Evolutionary conservation across 345 rosid species (phyloP).

Genomic region (Salix caprea): DNA sequence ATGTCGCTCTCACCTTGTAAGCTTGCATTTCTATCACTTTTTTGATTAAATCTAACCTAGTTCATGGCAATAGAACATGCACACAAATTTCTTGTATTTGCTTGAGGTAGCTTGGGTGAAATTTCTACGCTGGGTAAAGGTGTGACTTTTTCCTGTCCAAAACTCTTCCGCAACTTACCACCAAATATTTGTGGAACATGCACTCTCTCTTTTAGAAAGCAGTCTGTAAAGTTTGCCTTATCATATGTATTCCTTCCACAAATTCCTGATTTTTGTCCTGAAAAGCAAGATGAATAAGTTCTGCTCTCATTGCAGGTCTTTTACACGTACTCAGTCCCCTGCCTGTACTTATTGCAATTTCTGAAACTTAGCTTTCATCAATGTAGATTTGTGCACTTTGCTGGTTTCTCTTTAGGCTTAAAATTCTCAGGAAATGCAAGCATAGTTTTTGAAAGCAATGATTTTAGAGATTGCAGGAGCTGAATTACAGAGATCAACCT

Average conservation of each 20-base stretch:
- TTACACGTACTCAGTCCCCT: not conserved
- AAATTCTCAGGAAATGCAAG: not conserved
- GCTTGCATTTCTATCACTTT: conserved; percentile 8
- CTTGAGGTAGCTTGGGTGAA: not conserved
- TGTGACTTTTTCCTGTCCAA: not conserved
- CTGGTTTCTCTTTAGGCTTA: not conserved
- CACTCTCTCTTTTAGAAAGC: not conserved
- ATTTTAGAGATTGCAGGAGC: not conserved
- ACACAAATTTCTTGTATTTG: not conserved
- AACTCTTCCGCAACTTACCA: not conserved
- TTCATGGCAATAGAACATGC: not conserved
- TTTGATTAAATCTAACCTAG: not conserved
- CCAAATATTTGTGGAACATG: not conserved
- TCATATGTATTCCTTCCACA: not conserved
- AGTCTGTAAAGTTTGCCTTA: not conserved
- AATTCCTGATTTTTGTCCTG: not conserved
- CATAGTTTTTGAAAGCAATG: not conserved
- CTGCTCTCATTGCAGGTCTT: not conserved
- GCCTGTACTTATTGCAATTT: not conserved
- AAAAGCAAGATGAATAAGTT: not conserved
- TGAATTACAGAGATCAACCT: not conserved
- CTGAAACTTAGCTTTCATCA: not conserved
- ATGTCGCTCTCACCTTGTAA: conserved; percentile 91
- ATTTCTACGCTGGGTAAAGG: not conserved
- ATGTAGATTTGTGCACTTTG: not conserved